These are phyloP conservation scores for Neofusicoccum kwambonambiense DNA, from an alignment of 2,329 filamentous ascomycete genomes.

Conservation along the genomic window DNA sequence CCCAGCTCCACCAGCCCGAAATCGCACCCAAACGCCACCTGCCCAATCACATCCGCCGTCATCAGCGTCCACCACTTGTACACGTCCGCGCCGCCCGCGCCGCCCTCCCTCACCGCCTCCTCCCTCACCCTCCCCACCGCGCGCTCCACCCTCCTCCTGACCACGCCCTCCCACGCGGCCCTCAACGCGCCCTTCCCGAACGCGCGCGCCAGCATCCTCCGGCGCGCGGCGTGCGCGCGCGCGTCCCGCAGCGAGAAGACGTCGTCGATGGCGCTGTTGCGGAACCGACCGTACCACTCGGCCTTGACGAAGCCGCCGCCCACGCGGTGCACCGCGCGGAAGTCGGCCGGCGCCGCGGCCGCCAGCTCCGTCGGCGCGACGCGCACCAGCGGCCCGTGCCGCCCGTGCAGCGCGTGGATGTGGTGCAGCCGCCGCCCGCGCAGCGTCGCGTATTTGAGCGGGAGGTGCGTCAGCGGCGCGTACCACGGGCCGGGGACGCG, in stretches of 20 bases:
- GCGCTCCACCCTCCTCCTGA: slow-evolving; percentile 21
- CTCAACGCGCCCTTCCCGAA: slow-evolving; percentile 41
- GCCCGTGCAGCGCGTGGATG: slow-evolving; percentile 37
- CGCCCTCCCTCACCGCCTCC: slow-evolving; percentile 28
- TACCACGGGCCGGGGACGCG: slow-evolving; percentile 4
- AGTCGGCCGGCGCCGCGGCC: slow-evolving; percentile 29
- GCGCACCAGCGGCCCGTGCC: slow-evolving; percentile 33
- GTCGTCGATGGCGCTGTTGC: slow-evolving; percentile 44
- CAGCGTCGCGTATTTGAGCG: background rate
- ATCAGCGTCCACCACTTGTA: slow-evolving; percentile 50
- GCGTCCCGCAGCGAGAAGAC: background rate
- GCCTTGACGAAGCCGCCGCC: slow-evolving; percentile 55
- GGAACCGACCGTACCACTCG: slow-evolving; percentile 54
- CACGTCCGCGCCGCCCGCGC: slow-evolving; percentile 44
- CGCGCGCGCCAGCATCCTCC: background rate
- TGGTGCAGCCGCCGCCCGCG: background rate
- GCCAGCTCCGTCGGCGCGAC: slow-evolving; percentile 31
- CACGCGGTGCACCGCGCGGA: slow-evolving; percentile 31
- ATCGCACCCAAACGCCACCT: slow-evolving; percentile 50
- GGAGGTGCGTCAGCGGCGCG: background rate
- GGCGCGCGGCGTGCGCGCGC: background rate
- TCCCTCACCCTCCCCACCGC: slow-evolving; percentile 43
- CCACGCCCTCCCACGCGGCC: slow-evolving; percentile 35
- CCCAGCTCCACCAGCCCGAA: background rate
- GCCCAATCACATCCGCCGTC: slow-evolving; percentile 54